Evolutionary conservation across 2,329 filamentous ascomycete species (phyloP).

Genomic region (Microthyrium microscopicum): DNA sequence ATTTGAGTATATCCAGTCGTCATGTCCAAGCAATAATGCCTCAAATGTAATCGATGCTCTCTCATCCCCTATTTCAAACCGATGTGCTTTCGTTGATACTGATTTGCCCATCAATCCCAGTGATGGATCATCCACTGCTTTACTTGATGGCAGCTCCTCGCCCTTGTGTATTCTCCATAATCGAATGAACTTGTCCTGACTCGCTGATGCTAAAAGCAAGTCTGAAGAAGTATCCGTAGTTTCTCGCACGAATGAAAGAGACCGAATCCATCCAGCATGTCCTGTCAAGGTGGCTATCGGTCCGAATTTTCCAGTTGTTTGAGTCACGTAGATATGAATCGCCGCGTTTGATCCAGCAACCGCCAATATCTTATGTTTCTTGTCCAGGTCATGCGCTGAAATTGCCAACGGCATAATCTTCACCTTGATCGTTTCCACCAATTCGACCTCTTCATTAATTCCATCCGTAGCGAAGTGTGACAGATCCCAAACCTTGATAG

Average conservation of each 20-base stretch:
- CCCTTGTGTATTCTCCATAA: conserved; percentile 76
- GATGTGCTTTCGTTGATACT: conserved; percentile 77
- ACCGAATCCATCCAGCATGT: conserved; percentile 90
- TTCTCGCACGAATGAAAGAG: conserved; percentile 61
- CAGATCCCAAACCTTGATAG: conserved; percentile 52
- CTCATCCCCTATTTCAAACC: conserved; percentile 42
- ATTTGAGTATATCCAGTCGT: conserved; percentile 95
- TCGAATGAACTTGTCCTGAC: conserved; percentile 93
- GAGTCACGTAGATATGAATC: conserved; percentile 63
- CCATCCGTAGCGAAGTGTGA: conserved; percentile 16
- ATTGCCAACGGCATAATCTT: conserved; percentile 68
- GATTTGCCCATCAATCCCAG: conserved; percentile 50
- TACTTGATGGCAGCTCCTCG: conserved; percentile 42
- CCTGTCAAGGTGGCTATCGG: conserved; percentile 65
- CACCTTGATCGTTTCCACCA: conserved; percentile 55
- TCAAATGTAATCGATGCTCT: conserved; percentile 83
- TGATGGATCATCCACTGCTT: conserved; percentile 37
- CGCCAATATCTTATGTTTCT: conserved; percentile 49
- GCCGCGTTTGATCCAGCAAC: conserved; percentile 68
- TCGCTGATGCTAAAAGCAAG: conserved; percentile 74
- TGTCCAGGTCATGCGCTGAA: conserved; percentile 46
- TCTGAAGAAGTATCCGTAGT: conserved; percentile 40
- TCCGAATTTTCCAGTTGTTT: conserved; percentile 37
- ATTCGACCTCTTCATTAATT: conserved; percentile 21
- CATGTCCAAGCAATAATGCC: conserved; percentile 80